Evolutionary conservation across 2,329 filamentous ascomycete genomes (phyloP).

Genomic region (Cladosporium sp.): DNA sequence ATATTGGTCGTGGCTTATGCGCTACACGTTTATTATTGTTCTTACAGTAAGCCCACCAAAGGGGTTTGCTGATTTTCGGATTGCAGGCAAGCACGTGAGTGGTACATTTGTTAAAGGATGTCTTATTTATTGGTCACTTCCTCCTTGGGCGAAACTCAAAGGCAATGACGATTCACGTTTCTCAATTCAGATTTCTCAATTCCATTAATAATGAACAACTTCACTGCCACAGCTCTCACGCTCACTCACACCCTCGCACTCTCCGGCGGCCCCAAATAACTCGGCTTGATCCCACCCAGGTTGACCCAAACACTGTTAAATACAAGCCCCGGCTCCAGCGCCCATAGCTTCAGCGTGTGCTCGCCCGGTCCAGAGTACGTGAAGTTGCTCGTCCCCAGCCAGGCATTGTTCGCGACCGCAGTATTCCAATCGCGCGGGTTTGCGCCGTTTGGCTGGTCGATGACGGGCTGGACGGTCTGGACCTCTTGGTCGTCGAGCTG

Average conservation of each 20-base stretch:
- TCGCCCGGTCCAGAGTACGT: slow-evolving; percentile 30
- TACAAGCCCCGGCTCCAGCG: slow-evolving; percentile 41
- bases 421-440: slow-evolving; percentile 43
- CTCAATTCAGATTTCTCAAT: too few relatives aligned
- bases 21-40: too few relatives aligned
- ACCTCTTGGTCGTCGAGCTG: slow-evolving; percentile 25
- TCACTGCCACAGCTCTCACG: too few relatives aligned
- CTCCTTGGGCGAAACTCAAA: too few relatives aligned
- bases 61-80: too few relatives aligned
- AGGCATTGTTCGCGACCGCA: slow-evolving; percentile 47
- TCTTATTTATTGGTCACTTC: too few relatives aligned
- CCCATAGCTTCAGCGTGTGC: slow-evolving; percentile 41
- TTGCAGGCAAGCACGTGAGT: too few relatives aligned
- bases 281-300: slow-evolving; percentile 28
- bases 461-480: slow-evolving; percentile 23
- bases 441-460: slow-evolving; percentile 21
- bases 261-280: slow-evolving; percentile 33
- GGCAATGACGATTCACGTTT: too few relatives aligned
- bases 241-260: slow-evolving; percentile 22
- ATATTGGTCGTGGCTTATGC: too few relatives aligned
- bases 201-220: too few relatives aligned
- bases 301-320: slow-evolving; percentile 32
- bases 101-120: too few relatives aligned
- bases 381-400: slow-evolving; percentile 41
- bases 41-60: too few relatives aligned